These are phyloP conservation scores for Neofusicoccum umdonicola DNA, from an alignment of 2,329 filamentous ascomycete species.

Conservation along the genomic window DNA sequence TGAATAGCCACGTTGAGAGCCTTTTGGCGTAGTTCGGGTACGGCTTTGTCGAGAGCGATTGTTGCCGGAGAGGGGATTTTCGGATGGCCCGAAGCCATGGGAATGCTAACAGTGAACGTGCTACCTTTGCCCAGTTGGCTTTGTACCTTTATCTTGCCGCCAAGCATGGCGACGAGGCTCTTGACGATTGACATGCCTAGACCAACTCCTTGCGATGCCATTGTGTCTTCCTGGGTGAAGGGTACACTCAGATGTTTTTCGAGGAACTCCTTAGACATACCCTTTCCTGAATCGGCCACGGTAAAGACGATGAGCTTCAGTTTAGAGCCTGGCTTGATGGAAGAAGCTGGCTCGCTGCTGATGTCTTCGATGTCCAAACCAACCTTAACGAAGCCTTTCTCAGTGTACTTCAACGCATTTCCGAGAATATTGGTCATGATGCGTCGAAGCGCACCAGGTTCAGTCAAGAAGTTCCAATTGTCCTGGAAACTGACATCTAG, in stretches of 20 bases:
- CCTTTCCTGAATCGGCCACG: slow-evolving; percentile 39
- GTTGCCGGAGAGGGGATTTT: background rate
- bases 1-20: background rate
- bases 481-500: slow-evolving; percentile 9
- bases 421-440: slow-evolving; percentile 42
- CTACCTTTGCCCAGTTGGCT: slow-evolving; percentile 36
- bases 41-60: background rate
- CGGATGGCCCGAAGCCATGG: background rate
- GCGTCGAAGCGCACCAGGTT: slow-evolving; percentile 29
- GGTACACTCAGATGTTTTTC: slow-evolving; percentile 37
- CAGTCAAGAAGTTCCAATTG: slow-evolving; percentile 30
- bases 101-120: slow-evolving; percentile 27
- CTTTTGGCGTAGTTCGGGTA: slow-evolving; percentile 3
- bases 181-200: slow-evolving; percentile 41
- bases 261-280: slow-evolving; percentile 41
- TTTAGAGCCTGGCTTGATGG: slow-evolving; percentile 22
- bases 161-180: slow-evolving; percentile 37
- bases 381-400: slow-evolving; percentile 35
- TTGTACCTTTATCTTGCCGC: slow-evolving; percentile 36
- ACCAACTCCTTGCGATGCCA: slow-evolving; percentile 34
- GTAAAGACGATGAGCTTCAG: slow-evolving; percentile 27
- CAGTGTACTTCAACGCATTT: slow-evolving; percentile 41
- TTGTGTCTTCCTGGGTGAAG: slow-evolving; percentile 40
- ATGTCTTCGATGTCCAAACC: slow-evolving; percentile 32
- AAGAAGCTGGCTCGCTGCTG: background rate